Conservation (phyloP, 2,329 filamentous ascomycete genomes). For the Verticillium alfalfae region DNA sequence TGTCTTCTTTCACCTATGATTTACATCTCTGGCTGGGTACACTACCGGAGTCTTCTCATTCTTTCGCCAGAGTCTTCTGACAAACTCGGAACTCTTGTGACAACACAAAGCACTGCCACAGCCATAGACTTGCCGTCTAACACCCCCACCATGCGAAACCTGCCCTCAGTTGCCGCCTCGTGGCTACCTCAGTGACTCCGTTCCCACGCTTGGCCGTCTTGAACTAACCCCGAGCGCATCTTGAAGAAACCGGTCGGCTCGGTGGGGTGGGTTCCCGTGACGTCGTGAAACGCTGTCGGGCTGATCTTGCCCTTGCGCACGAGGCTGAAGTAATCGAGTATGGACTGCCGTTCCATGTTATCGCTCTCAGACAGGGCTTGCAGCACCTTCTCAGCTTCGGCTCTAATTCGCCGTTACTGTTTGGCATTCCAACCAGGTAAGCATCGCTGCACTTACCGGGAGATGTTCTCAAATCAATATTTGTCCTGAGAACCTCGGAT, state of each 20-base stretch:
- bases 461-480: constrained; percentile 40
- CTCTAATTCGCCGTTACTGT: background rate
- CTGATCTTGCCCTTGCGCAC: constrained; percentile 47
- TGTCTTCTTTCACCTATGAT: too few relatives aligned
- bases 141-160: too few relatives aligned
- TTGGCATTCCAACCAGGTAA: too few relatives aligned
- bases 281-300: constrained; percentile 42
- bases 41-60: too few relatives aligned
- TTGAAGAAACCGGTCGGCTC: constrained; percentile 44
- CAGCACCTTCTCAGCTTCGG: constrained; percentile 17
- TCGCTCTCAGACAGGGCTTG: constrained; percentile 23
- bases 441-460: constrained; percentile 26
- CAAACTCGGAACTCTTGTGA: too few relatives aligned
- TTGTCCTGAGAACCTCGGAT: constrained; percentile 32
- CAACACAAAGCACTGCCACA: too few relatives aligned
- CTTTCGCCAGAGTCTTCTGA: too few relatives aligned
- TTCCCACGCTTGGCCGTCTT: constrained; percentile 26
- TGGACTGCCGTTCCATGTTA: constrained; percentile 35
- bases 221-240: constrained; percentile 32
- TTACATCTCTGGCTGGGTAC: too few relatives aligned
- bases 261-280: constrained; percentile 39
- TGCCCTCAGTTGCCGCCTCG: too few relatives aligned
- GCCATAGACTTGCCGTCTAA: too few relatives aligned
- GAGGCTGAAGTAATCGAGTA: constrained; percentile 47
- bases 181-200: background rate